Evolutionary conservation across 805 yeast species (phyloP).

Genomic region (Hanseniaspora pseudoguilliermondii): DNA sequence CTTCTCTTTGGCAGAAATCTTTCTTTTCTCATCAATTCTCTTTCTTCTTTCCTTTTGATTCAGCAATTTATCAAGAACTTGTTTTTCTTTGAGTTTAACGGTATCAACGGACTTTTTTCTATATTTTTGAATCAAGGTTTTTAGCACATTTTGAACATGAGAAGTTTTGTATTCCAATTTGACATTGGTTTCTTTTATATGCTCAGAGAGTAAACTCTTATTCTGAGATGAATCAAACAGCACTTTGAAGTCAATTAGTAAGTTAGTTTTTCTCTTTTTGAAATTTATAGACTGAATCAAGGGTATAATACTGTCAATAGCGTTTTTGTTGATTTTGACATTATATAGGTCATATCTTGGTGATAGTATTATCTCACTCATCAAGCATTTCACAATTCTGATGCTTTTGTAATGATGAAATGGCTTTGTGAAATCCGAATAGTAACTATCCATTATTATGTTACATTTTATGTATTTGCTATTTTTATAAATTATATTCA

Average conservation of each 20-base stretch:
- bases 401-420: constrained; percentile 1
- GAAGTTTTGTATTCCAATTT: background rate
- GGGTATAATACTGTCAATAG: background rate
- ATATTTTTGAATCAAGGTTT: constrained; percentile 27
- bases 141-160: constrained; percentile 15
- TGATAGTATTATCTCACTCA: constrained; percentile 4
- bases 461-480: background rate
- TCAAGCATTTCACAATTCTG: background rate
- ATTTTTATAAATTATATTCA: background rate
- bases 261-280: background rate
- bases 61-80: background rate
- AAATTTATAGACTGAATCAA: constrained; percentile 3
- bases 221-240: background rate
- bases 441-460: background rate
- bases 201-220: background rate
- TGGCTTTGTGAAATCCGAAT: background rate
- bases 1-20: background rate
- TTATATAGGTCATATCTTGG: background rate
- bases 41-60: background rate
- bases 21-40: background rate
- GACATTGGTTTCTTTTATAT: background rate
- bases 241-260: background rate
- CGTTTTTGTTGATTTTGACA: background rate
- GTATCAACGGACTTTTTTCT: background rate
- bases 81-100: background rate